Conservation (phyloP, 2,329 filamentous ascomycete genomes). For the Mycosphaerella arachidis region DNA sequence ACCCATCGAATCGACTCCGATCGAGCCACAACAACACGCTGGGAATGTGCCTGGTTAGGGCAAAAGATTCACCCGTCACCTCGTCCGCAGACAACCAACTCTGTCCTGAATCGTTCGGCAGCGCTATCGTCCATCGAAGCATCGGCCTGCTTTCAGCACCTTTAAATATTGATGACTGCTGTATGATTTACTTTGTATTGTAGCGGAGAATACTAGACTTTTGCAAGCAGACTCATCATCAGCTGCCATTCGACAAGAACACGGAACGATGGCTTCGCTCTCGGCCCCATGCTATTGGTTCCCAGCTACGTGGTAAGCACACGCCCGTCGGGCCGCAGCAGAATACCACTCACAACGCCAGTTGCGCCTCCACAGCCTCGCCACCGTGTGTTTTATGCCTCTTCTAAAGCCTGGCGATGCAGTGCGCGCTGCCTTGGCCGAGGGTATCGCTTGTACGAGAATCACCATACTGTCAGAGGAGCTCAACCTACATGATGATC, state of each 20-base stretch:
- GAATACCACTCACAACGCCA: neutral
- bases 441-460: neutral
- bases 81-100: no score
- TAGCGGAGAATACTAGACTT: neutral
- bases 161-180: no score
- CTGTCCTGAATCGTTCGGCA: no score
- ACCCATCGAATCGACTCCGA: no score
- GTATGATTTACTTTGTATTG: no score
- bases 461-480: neutral
- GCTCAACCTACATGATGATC: slow-evolving; percentile 22
- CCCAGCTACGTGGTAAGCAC: neutral
- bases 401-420: neutral
- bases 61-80: no score
- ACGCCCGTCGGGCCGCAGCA: neutral
- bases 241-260: neutral
- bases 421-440: slow-evolving; percentile 3
- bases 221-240: neutral
- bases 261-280: neutral
- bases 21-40: no score
- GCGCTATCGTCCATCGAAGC: no score
- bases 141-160: no score
- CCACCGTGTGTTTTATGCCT: neutral
- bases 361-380: slow-evolving; percentile 1
- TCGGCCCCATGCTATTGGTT: neutral
- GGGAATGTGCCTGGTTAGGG: no score